These are phyloP conservation scores for Penicillium daleae DNA, from an alignment of 495 filamentous ascomycete species.

Conservation along the genomic window DNA sequence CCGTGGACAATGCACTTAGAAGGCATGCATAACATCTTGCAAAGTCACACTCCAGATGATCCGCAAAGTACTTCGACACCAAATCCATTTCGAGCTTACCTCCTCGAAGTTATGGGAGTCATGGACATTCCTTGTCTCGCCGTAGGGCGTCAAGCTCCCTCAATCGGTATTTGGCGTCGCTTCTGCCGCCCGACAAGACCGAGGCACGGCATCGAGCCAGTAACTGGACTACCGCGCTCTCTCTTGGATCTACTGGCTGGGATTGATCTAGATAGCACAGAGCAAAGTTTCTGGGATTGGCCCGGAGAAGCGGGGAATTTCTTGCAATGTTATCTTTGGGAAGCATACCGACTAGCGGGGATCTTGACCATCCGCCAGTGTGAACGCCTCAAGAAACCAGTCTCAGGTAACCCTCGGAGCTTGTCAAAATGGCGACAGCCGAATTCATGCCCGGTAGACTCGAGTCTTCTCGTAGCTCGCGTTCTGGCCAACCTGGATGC, in stretches of 20 bases:
- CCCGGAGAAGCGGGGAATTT: slow-evolving; percentile 34
- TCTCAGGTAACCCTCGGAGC: neutral
- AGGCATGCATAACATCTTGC: slow-evolving; percentile 42
- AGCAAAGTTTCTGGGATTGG: slow-evolving; percentile 44
- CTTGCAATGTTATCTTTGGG: slow-evolving; percentile 42
- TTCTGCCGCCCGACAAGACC: slow-evolving; percentile 29
- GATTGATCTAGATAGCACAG: slow-evolving; percentile 31
- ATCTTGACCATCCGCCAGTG: slow-evolving; percentile 31
- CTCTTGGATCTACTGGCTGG: slow-evolving; percentile 39
- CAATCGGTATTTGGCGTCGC: slow-evolving; percentile 38
- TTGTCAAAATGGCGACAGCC: slow-evolving; percentile 16
- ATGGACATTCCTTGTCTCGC: slow-evolving; percentile 41
- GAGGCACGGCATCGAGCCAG: slow-evolving; percentile 31
- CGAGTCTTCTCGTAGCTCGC: slow-evolving; percentile 29
- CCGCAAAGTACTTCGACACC: neutral
- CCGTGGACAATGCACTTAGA: slow-evolving; percentile 46
- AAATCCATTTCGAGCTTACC: slow-evolving; percentile 32
- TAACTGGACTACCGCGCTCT: slow-evolving; percentile 38
- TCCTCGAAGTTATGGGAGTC: slow-evolving; percentile 44
- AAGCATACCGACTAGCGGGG: slow-evolving; percentile 39
- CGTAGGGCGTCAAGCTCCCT: slow-evolving; percentile 33
- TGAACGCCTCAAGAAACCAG: slow-evolving; percentile 1
- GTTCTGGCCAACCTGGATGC: slow-evolving; percentile 41
- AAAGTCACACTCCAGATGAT: slow-evolving; percentile 22
- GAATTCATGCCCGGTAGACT: slow-evolving; percentile 20